Base-by-base conservation (phyloP, 2,329 filamentous ascomycete genomes). In the Botrytis tulipae region DNA sequence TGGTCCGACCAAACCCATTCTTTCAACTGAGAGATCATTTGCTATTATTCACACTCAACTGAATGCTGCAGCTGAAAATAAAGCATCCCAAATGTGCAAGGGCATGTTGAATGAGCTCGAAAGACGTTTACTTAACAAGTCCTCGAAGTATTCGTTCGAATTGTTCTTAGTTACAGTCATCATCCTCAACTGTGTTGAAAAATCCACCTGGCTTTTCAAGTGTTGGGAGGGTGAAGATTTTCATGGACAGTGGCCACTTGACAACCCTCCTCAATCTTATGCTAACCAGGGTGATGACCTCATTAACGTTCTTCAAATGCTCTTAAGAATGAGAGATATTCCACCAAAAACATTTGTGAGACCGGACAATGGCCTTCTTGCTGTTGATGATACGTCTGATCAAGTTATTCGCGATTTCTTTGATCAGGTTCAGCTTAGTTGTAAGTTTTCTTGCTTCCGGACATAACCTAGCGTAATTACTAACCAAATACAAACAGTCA, bases 181-280 rank as follows among this genome's bases (percentile, higher is more conserved):
- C 71, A 87, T 91, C 75, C 85, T 91, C 66, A 90, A 90, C 78
- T 90, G 88, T 76, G 84, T 91, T 22, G 90, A 92, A 79, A 91
- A 91, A 82, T 89, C 88, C 0, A 91, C 89, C 0, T 92, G 89
- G 90, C 87, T 88, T 0, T 91, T 91, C 82, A 90, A 90, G 75
- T 89, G 88, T 2, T 92, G 89, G 89, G 89, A 91, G 77, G 87
- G 91, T 79, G 86, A 88, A 72, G 86, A 87, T 68, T 84, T 78
- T 48, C 76, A 79, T 59, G 74, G 77, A 40, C 85, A 87, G 3
- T 91, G 89, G 89, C 90, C 90, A 6, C 83, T 91, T 4, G 87
- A 89, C 54, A 85, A 85, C 74, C 86, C 87, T 12, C 89, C 89
- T 0, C 82, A 83, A 68, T 83, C 84, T 69, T 91, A 88, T 78